These are phyloP conservation scores for Daldinia childiae DNA, from an alignment of 495 filamentous ascomycete species.

Conservation along the genomic window DNA sequence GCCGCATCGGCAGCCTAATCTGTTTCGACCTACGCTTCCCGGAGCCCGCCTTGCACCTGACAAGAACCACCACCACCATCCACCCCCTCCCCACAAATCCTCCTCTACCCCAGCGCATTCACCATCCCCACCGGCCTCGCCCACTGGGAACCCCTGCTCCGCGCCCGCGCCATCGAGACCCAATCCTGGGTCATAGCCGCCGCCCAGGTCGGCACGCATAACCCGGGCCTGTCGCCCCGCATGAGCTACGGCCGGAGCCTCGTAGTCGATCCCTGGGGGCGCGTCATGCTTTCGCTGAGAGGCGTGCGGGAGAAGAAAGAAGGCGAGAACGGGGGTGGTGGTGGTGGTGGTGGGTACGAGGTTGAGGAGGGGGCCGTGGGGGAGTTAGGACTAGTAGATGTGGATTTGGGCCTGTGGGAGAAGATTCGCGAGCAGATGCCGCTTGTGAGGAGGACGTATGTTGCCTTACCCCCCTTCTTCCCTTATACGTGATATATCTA, in stretches of 20 bases:
- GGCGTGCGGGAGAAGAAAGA: slow-evolving; percentile 56
- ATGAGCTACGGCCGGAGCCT: slow-evolving; percentile 89
- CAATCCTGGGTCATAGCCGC: slow-evolving; percentile 89
- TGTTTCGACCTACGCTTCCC: slow-evolving; percentile 96
- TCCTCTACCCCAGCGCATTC: slow-evolving; percentile 92
- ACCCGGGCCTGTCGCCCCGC: slow-evolving; percentile 65
- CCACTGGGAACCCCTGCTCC: slow-evolving; percentile 83
- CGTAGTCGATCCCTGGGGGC: slow-evolving; percentile 89
- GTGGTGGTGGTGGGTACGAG: slow-evolving; percentile 43
- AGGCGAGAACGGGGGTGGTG: too few species aligned
- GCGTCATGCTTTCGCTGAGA: slow-evolving; percentile 71
- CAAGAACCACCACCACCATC: slow-evolving; percentile 48
- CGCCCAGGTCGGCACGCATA: slow-evolving; percentile 83
- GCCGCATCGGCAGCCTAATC: slow-evolving; percentile 79
- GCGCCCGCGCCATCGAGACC: slow-evolving; percentile 88
- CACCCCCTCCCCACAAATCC: neutral
- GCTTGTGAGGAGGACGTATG: slow-evolving; percentile 61
- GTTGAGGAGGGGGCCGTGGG: slow-evolving; percentile 51
- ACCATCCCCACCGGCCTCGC: slow-evolving; percentile 85
- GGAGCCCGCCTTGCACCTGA: slow-evolving; percentile 74
- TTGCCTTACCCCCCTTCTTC: neutral
- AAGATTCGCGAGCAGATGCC: slow-evolving; percentile 69
- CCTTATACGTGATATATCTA: neutral
- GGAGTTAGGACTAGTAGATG: slow-evolving; percentile 58
- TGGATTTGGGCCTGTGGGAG: slow-evolving; percentile 57